Base-by-base conservation (phyloP, 2,329 filamentous ascomycete species). In the Cladosporium sp. region DNA sequence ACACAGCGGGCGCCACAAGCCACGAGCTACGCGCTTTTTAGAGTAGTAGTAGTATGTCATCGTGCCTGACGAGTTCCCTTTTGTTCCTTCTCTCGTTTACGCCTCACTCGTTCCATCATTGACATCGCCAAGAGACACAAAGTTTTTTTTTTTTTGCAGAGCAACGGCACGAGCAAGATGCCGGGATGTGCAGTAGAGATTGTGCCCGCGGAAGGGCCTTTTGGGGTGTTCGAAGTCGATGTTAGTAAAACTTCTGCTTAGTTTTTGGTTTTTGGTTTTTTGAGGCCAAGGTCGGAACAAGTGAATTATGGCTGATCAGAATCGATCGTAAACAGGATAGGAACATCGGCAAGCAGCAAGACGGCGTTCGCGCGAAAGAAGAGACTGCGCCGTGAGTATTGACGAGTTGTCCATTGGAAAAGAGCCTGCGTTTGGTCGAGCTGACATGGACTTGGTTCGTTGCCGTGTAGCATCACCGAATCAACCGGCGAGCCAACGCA, bases 401-500 rank as follows among this genome's bases (percentile, higher is more conserved):
- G 24, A 24, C 24, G 24, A 24, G 24, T 24, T 24, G 24, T 24
- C 24, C 24, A 24, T 24, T 24, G 24, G 24, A 24, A 24, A 24
- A 24, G 24, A 2, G 24, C 24, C 24, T 24, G 24, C 24, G 24
- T 24, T 24, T 24, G 24, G 24, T 24, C 47, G 18, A 11, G 38
- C 58, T 55, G 24, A 55, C 36, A 32, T 21, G 4, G 4, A 55
- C 10, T 11, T 11, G 1, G 11, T 41, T 10, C 14, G 12, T 15
- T 26, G 18, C 1, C 57, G 14, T 12, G 6, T 7, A 58, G 21
- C 1, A 47, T 65, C 59, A 68, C 65, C 15, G 68, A 65, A 2
- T 68, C 66, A 18, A 61, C 68, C 32, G 54, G 36, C n/a, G 66
- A 65, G 6, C 34, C 62, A 24, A 65, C 64, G 5, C 65, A 60